phyloP scores from a whole-genome alignment of 208 protist genomes.

The Trypanosoma lewisi region DNA sequence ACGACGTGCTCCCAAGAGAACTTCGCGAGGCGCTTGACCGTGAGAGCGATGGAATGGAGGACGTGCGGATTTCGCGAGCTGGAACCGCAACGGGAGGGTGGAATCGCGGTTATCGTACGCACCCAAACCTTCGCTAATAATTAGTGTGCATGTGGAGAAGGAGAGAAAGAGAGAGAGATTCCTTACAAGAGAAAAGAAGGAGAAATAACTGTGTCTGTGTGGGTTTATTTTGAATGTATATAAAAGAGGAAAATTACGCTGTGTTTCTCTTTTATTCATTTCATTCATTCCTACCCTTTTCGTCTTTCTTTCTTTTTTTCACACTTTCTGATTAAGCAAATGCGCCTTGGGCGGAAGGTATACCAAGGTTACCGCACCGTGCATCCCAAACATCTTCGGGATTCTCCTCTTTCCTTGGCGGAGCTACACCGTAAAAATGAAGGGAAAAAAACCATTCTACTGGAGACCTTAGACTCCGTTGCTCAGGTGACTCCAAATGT shows the following conservation, averaged over 20 bases:
- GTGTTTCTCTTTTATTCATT: slow-evolving; percentile 8
- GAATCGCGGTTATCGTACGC: slow-evolving; percentile 61
- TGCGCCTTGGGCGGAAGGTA: slow-evolving; percentile 4
- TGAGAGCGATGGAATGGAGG: slow-evolving; percentile 88
- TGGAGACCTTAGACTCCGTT: slow-evolving; percentile 47
- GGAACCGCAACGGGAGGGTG: slow-evolving; percentile 78
- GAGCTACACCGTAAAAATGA: background rate
- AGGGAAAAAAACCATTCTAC: slow-evolving; percentile 20
- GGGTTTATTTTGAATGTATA: background rate
- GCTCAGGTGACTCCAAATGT: slow-evolving; percentile 18
- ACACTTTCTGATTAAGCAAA: slow-evolving; percentile 1
- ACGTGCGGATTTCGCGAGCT: slow-evolving; percentile 71
- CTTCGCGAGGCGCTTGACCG: slow-evolving; percentile 80
- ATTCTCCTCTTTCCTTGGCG: slow-evolving; percentile 1
- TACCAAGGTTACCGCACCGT: slow-evolving; percentile 12
- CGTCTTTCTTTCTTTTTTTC: slow-evolving; percentile 2
- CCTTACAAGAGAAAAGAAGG: too few relatives aligned
- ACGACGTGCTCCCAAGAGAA: slow-evolving; percentile 85
- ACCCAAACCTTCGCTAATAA: slow-evolving; percentile 68
- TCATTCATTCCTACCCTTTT: slow-evolving; percentile 2
- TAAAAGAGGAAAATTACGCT: too few relatives aligned
- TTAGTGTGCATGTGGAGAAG: background rate
- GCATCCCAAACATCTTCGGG: slow-evolving; percentile 13
- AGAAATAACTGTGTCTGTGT: background rate
- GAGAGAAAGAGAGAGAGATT: too few relatives aligned